Conservation (phyloP, 2,329 filamentous ascomycete species). For the Alternaria brassicicola region DNA sequence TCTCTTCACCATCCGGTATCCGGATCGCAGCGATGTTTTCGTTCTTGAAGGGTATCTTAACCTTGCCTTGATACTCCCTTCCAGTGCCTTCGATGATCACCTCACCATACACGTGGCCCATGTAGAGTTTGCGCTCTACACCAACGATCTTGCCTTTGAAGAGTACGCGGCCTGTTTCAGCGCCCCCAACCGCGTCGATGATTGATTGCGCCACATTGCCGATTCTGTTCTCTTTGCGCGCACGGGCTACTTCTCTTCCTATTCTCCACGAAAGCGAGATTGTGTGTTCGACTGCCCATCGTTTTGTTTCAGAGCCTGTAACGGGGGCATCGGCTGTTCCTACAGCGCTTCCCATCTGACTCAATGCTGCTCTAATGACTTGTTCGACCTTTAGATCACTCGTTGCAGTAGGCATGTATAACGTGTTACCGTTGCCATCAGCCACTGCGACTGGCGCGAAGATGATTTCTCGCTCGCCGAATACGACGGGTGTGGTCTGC, state of each 20-base stretch:
- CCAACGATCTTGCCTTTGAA: constrained; percentile 56
- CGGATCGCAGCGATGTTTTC: constrained; percentile 69
- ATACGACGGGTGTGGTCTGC: constrained; percentile 53
- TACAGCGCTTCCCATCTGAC: constrained; percentile 46
- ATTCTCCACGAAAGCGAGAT: constrained; percentile 49
- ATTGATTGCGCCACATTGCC: constrained; percentile 49
- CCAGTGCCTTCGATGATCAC: constrained; percentile 48
- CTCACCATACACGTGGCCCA: constrained; percentile 53
- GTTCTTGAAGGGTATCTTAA: constrained; percentile 75
- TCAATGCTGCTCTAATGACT: constrained; percentile 45
- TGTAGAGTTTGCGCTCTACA: constrained; percentile 49
- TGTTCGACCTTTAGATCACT: constrained; percentile 50
- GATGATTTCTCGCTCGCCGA: constrained; percentile 48
- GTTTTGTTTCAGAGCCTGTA: constrained; percentile 45
- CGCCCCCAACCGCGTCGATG: constrained; percentile 51
- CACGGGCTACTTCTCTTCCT: constrained; percentile 44
- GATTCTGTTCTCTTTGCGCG: constrained; percentile 45
- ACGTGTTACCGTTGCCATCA: constrained; percentile 52
- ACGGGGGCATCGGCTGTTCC: constrained; percentile 48
- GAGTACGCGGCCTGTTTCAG: constrained; percentile 47
- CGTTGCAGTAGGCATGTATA: constrained; percentile 47
- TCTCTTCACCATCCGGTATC: constrained; percentile 33
- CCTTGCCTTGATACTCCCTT: constrained; percentile 47
- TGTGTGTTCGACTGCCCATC: constrained; percentile 50
- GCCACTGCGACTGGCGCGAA: constrained; percentile 49